These are phyloP conservation scores for Stagonosporopsis vannaccii DNA, from an alignment of 2,329 filamentous ascomycete genomes.

Conservation along the genomic window DNA sequence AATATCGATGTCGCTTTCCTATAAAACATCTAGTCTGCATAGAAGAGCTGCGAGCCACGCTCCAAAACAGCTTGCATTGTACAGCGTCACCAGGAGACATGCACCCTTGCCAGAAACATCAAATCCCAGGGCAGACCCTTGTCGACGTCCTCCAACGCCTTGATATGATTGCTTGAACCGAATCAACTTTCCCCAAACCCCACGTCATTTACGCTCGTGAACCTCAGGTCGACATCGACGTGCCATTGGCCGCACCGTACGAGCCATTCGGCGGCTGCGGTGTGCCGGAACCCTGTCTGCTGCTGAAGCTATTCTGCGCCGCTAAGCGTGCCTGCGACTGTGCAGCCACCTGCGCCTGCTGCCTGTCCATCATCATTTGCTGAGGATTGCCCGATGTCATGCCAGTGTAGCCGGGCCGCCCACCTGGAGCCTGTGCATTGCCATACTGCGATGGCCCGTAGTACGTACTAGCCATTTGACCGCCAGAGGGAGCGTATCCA, in stretches of 20 bases:
- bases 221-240: constrained; percentile 34
- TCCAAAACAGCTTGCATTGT: constrained; percentile 8
- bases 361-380: constrained; percentile 46
- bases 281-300: constrained; percentile 45
- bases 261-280: constrained; percentile 46
- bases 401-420: constrained; percentile 32
- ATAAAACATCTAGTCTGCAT: constrained; percentile 13
- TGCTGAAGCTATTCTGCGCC: constrained; percentile 45
- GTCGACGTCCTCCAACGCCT: constrained; percentile 23
- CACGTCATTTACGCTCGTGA: not conserved
- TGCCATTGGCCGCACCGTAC: constrained; percentile 33
- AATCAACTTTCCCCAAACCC: constrained; percentile 12
- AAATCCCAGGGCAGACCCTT: not conserved
- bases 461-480: constrained; percentile 44
- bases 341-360: constrained; percentile 40
- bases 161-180: constrained; percentile 25
- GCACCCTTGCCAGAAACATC: constrained; percentile 4
- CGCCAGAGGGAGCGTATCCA: constrained; percentile 38
- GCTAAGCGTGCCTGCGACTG: constrained; percentile 48
- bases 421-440: constrained; percentile 37
- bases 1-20: not conserved
- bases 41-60: constrained; percentile 4
- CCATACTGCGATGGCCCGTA: constrained; percentile 45
- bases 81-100: not conserved
- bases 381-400: constrained; percentile 36